phyloP scores from a whole-genome alignment of 2,329 filamentous ascomycete species.

The Albifimbria verrucaria region DNA sequence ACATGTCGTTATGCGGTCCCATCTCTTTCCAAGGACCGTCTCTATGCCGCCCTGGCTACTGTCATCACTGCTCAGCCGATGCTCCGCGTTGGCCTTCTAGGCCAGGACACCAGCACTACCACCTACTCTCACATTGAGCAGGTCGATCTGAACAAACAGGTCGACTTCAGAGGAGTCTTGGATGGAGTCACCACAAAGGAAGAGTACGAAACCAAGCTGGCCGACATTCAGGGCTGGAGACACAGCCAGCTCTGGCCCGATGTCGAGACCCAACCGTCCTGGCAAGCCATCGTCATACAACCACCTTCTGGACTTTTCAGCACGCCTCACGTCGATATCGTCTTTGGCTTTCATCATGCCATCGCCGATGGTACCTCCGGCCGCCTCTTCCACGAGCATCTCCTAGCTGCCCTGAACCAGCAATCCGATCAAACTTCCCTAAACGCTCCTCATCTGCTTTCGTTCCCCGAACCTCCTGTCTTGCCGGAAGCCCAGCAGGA shows the following conservation, averaged over 20 bases:
- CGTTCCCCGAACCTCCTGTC: slow-evolving; percentile 23
- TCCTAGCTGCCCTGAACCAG: slow-evolving; percentile 41
- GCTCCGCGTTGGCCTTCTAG: slow-evolving; percentile 45
- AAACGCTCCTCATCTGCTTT: slow-evolving; percentile 22
- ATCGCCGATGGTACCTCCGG: slow-evolving; percentile 50
- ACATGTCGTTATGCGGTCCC: slow-evolving; percentile 39
- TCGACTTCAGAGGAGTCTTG: slow-evolving; percentile 29
- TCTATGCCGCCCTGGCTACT: slow-evolving; percentile 35
- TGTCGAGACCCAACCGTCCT: slow-evolving; percentile 38
- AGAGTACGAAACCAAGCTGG: slow-evolving; percentile 27
- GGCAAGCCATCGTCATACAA: slow-evolving; percentile 41
- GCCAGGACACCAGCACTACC: slow-evolving; percentile 39
- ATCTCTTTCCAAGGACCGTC: slow-evolving; percentile 4
- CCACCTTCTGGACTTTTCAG: slow-evolving; percentile 8
- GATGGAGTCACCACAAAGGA: slow-evolving; percentile 12
- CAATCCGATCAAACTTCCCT: slow-evolving; percentile 3
- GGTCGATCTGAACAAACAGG: slow-evolving; percentile 41
- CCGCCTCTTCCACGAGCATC: slow-evolving; percentile 43
- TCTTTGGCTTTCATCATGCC: slow-evolving; percentile 50
- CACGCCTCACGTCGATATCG: slow-evolving; percentile 31
- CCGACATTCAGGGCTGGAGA: slow-evolving; percentile 31
- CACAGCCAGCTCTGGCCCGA: slow-evolving; percentile 41
- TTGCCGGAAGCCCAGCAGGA: slow-evolving; percentile 39
- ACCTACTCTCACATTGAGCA: slow-evolving; percentile 39
- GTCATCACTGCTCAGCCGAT: slow-evolving; percentile 42